Evolutionary conservation across 306 rosid species (phyloP).

Genomic region (apple (Malus domestica)): ASM211411v1 NC_041805.1:27958001-27958500

Average conservation of each 20-base stretch:
- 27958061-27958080: conserved; percentile 2
- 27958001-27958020: background rate
- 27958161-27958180: conserved; percentile 75
- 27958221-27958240: conserved; percentile 8
- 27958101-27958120: conserved; percentile 11
- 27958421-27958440: background rate
- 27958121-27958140: conserved; percentile 19
- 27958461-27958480: background rate
- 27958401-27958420: background rate
- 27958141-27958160: conserved; percentile 77
- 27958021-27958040: background rate
- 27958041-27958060: background rate
- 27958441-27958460: background rate
- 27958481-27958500: background rate
- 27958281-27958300: background rate
- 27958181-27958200: conserved; percentile 77
- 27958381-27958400: background rate
- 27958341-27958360: background rate
- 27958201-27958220: conserved; percentile 89
- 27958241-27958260: conserved; percentile 8
- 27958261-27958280: background rate
- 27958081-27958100: background rate
- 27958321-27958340: background rate
- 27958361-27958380: background rate
- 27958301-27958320: background rate